Evolutionary conservation across 1,139 yeast species (phyloP).

Genomic region (Pneumocystis canis): DNA sequence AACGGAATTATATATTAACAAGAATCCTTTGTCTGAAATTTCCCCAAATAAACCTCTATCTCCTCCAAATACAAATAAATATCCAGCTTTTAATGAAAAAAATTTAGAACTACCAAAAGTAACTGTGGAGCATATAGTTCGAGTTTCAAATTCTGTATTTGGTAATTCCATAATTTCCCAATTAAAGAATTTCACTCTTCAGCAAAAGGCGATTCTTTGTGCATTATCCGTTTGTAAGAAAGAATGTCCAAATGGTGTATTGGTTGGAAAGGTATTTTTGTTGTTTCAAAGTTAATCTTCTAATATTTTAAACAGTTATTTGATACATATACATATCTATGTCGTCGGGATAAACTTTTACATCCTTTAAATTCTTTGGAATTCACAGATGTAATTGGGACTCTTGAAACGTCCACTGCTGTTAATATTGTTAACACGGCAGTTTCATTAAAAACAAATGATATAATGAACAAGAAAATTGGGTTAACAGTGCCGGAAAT

Average conservation of each 20-base stretch:
- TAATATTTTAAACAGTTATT: slow-evolving; percentile 46
- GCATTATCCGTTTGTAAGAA: slow-evolving; percentile 24
- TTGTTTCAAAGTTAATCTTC: slow-evolving; percentile 15
- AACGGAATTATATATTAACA: slow-evolving; percentile 19
- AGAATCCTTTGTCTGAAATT: slow-evolving; percentile 4
- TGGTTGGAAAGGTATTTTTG: slow-evolving; percentile 14
- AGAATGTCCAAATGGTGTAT: slow-evolving; percentile 8
- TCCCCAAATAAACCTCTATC: slow-evolving; percentile 3
- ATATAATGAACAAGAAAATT: slow-evolving; percentile 20
- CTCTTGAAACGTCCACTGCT: slow-evolving; percentile 54
- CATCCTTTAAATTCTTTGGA: slow-evolving; percentile 55
- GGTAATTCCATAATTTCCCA: slow-evolving; percentile 34
- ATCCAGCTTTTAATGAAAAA: background rate
- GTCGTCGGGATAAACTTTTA: slow-evolving; percentile 31
- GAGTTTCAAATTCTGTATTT: slow-evolving; percentile 48
- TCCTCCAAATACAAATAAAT: slow-evolving; percentile 2
- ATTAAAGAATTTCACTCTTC: slow-evolving; percentile 48
- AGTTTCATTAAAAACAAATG: slow-evolving; percentile 17
- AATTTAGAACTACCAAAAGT: slow-evolving; percentile 38
- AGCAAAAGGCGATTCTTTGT: slow-evolving; percentile 55
- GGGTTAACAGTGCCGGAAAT: slow-evolving; percentile 24
- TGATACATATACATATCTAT: slow-evolving; percentile 36
- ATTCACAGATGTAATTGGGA: slow-evolving; percentile 60
- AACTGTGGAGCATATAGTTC: slow-evolving; percentile 65
- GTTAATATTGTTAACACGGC: slow-evolving; percentile 27